Percentiles rank a stretch among this genome's conserved stretches.
phyloP scores from a whole-genome alignment of 1,284 basidiomycete genomes.

The Malassezia vespertilionis region DNA sequence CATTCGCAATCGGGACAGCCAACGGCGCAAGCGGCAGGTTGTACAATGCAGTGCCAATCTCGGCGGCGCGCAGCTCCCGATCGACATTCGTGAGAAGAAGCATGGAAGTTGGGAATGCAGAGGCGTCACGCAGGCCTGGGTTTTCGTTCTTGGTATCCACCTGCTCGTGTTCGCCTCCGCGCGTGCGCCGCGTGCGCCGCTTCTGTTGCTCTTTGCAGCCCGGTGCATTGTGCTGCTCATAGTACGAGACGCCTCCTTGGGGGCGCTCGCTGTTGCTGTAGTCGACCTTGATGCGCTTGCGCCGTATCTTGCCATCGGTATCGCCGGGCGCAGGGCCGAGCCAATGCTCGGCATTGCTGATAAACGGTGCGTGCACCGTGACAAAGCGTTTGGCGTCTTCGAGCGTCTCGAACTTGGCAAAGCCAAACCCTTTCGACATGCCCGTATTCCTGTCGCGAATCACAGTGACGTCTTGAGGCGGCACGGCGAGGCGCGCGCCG shows the following conservation, averaged over 20 bases:
- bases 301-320: not conserved
- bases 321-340: slow-evolving; percentile 5
- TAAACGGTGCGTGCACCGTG: slow-evolving; percentile 14
- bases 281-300: slow-evolving; percentile 19
- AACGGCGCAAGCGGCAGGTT: not conserved
- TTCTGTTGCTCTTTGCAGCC: slow-evolving; percentile 15
- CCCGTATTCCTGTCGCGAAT: slow-evolving; percentile 17
- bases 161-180: not conserved
- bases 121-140: slow-evolving; percentile 13
- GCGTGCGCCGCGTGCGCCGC: slow-evolving; percentile 7
- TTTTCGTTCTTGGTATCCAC: slow-evolving; percentile 12
- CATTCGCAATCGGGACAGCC: not conserved
- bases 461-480: slow-evolving; percentile 17
- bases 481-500: slow-evolving; percentile 12
- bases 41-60: slow-evolving; percentile 5
- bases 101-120: slow-evolving; percentile 7
- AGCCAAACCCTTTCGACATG: slow-evolving; percentile 15
- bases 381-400: slow-evolving; percentile 18
- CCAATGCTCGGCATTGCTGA: slow-evolving; percentile 15
- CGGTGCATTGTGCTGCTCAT: slow-evolving; percentile 19
- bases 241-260: slow-evolving; percentile 18
- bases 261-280: slow-evolving; percentile 18
- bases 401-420: slow-evolving; percentile 18
- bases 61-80: not conserved
- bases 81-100: slow-evolving; percentile 11